Conservation (phyloP, 1,284 basidiomycete genomes). For the Puccinia novopanici region DNA sequence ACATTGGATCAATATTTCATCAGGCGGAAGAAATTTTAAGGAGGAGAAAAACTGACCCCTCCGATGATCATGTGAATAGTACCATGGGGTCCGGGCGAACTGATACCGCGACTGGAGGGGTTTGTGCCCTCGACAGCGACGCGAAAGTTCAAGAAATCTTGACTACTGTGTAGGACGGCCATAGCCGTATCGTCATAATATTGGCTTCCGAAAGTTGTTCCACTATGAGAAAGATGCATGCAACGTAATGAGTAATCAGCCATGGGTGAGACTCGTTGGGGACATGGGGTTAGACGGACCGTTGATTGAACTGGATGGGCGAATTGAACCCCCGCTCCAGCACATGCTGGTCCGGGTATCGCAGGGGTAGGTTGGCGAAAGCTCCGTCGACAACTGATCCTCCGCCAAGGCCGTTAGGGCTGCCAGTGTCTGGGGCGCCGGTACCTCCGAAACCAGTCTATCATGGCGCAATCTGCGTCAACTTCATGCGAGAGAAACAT, state of each 20-base stretch:
- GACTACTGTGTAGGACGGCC: conserved; percentile 26
- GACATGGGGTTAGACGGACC: not conserved
- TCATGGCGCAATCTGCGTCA: not conserved
- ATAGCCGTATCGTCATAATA: conserved; percentile 39
- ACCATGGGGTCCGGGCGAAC: conserved; percentile 40
- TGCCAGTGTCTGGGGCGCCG: not conserved
- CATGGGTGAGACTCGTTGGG: not conserved
- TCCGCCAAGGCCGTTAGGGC: conserved; percentile 1
- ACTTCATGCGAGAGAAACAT: not conserved
- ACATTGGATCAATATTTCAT: not conserved
- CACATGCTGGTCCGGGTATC: conserved; percentile 21
- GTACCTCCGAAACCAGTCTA: conserved; percentile 30
- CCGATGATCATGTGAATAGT: conserved; percentile 41
- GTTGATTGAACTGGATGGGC: conserved; percentile 21
- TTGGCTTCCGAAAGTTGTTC: conserved; percentile 28
- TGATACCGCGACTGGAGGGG: conserved; percentile 1
- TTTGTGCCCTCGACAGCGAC: conserved; percentile 43
- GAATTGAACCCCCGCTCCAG: conserved; percentile 44
- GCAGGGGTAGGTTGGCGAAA: conserved; percentile 37
- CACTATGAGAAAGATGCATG: not conserved
- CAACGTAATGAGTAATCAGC: not conserved
- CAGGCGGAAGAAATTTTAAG: no score
- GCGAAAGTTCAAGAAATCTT: conserved; percentile 42
- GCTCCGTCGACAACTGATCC: conserved; percentile 34
- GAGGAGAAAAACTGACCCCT: conserved; percentile 42